Conservation (phyloP, 2,329 filamentous ascomycete genomes). For the Fusarium subtropicale region DNA sequence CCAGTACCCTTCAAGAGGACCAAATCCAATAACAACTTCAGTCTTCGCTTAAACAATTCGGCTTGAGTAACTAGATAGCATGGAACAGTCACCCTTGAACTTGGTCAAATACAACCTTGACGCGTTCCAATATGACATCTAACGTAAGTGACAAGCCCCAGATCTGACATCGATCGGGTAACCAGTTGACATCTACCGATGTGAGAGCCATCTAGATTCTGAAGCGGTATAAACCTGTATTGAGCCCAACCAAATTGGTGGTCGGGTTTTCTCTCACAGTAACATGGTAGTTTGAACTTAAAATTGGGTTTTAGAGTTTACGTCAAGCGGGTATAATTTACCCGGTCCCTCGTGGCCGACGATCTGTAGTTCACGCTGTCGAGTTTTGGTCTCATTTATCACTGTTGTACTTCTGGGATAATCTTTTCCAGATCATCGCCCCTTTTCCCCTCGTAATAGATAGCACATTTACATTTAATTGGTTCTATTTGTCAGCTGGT, state of each 20-base stretch:
- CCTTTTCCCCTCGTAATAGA: not conserved
- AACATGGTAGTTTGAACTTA: not conserved
- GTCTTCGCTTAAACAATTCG: not conserved
- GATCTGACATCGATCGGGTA: not conserved
- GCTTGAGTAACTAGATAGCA: not conserved
- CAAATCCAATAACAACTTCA: not conserved
- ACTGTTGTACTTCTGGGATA: not conserved
- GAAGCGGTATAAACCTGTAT: not conserved
- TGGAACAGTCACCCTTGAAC: too few relatives aligned
- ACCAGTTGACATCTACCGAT: not conserved
- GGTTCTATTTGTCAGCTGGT: not conserved
- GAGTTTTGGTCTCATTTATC: not conserved
- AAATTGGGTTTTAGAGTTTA: slow-evolving; percentile 7
- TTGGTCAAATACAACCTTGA: not conserved
- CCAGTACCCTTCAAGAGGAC: not conserved
- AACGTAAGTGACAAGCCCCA: not conserved
- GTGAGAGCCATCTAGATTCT: not conserved
- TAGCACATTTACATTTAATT: not conserved
- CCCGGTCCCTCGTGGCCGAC: not conserved
- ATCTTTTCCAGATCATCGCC: not conserved
- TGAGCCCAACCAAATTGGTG: not conserved
- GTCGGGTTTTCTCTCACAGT: not conserved
- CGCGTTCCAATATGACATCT: not conserved
- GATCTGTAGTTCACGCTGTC: not conserved
- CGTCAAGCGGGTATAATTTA: not conserved